Evolutionary conservation across 1,284 basidiomycete genomes (phyloP).

Genomic region (Malassezia sympodialis): DNA sequence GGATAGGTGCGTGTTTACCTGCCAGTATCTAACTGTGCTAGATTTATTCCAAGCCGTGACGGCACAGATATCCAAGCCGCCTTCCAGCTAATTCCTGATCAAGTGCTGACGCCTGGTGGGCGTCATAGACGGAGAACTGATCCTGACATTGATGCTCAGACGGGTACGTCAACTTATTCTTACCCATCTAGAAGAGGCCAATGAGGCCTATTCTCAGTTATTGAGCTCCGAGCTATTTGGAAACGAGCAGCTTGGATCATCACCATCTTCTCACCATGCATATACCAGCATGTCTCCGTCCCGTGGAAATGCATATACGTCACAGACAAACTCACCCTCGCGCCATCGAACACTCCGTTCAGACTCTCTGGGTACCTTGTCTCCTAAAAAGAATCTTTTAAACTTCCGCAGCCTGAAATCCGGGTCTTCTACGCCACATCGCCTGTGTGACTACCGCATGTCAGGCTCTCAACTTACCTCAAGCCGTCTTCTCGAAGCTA

Average conservation of each 20-base stretch:
- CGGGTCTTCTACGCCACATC: constrained; percentile 21
- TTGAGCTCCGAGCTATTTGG: constrained; percentile 54
- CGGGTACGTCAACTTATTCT: constrained; percentile 17
- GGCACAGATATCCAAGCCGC: constrained; percentile 52
- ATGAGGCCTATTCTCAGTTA: constrained; percentile 53
- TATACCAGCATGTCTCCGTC: constrained; percentile 4
- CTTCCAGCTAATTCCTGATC: constrained; percentile 52
- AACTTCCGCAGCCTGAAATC: constrained; percentile 48
- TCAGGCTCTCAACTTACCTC: constrained; percentile 1
- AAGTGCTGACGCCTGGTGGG: constrained; percentile 30
- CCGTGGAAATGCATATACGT: neutral
- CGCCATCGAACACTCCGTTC: neutral
- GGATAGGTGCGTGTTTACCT: constrained; percentile 11
- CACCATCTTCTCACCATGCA: neutral
- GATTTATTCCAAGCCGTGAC: constrained; percentile 54
- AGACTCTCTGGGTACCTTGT: constrained; percentile 24
- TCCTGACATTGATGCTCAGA: constrained; percentile 38
- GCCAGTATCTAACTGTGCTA: neutral
- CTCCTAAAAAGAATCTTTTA: constrained; percentile 51
- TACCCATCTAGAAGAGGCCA: constrained; percentile 51
- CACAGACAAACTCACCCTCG: constrained; percentile 5
- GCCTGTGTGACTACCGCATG: constrained; percentile 16
- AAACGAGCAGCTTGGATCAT: constrained; percentile 16
- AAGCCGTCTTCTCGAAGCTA: constrained; percentile 6
- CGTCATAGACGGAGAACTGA: constrained; percentile 34